Percentiles rank a stretch among this genome's conserved stretches.
Evolutionary conservation across 2,329 filamentous ascomycete species (phyloP).

Genomic region (Aspergillus texensis): DNA sequence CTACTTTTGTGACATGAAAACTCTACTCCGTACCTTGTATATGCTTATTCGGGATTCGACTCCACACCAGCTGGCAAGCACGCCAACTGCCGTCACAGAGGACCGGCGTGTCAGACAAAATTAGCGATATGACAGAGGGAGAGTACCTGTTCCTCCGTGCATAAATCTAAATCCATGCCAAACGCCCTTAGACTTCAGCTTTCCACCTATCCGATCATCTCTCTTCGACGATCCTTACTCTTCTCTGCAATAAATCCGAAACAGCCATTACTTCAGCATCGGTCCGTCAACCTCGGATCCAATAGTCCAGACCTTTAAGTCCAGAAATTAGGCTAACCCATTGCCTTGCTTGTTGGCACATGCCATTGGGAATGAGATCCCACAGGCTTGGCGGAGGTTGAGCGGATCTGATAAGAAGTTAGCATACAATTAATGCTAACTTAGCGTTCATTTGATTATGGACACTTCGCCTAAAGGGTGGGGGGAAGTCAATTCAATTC

Average conservation of each 20-base stretch:
- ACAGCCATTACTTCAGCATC: background rate
- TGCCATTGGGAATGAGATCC: background rate
- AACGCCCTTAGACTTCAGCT: background rate
- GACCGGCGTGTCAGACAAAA: background rate
- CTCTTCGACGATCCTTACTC: background rate
- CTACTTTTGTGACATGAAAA: background rate
- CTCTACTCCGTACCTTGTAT: background rate
- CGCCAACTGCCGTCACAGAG: background rate
- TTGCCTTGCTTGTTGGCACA: background rate
- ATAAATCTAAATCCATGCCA: background rate
- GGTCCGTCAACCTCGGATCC: background rate
- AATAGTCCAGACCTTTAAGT: background rate
- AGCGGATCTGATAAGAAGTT: background rate
- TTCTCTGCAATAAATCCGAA: constrained; percentile 2
- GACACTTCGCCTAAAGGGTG: background rate
- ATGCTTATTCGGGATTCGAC: background rate
- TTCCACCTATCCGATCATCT: background rate
- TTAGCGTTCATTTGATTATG: background rate
- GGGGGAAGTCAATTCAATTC: background rate
- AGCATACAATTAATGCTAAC: background rate
- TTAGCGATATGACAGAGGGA: background rate
- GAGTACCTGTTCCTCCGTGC: background rate
- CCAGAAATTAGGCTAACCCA: background rate
- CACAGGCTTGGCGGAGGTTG: background rate
- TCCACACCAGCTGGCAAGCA: background rate